Conservation (phyloP, 75 land plant species). For the Pseudotsuga menziesii region DNA sequence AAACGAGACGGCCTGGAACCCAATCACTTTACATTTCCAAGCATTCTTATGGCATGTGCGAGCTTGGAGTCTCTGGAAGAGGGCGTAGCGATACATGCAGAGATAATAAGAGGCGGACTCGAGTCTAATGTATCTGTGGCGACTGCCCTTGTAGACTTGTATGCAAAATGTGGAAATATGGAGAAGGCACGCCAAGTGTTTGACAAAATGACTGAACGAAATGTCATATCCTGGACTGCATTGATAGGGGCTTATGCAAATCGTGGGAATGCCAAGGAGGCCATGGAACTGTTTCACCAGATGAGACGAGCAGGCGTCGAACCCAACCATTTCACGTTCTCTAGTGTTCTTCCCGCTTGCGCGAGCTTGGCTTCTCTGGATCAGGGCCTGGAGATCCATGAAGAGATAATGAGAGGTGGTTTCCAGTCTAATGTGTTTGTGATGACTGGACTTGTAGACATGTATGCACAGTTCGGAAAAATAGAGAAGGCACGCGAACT, state of each 20-base stretch:
- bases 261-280: neutral
- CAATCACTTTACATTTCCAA: constrained; percentile 15
- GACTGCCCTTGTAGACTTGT: constrained; percentile 22
- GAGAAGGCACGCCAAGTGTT: constrained; percentile 21
- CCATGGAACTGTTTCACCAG: neutral
- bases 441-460: neutral
- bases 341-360: neutral
- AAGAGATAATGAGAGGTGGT: neutral
- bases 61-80: neutral
- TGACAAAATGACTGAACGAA: neutral
- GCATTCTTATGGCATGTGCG: constrained; percentile 7
- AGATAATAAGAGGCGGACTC: constrained; percentile 13
- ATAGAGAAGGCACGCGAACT: neutral
- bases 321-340: constrained; percentile 6
- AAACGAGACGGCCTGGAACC: constrained; percentile 15
- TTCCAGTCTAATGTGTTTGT: neutral
- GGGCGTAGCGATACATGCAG: constrained; percentile 10
- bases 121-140: constrained; percentile 20
- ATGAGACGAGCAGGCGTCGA: neutral
- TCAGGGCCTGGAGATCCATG: constrained; percentile 1
- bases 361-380: neutral
- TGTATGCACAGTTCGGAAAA: constrained; percentile 1
- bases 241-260: constrained; percentile 15
- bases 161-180: constrained; percentile 20
- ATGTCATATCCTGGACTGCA: constrained; percentile 8